Percentiles rank a stretch among this genome's conserved stretches.
Evolutionary conservation across 1,284 basidiomycete genomes (phyloP).

Genomic region (Fomitiporia mediterranea): DNA sequence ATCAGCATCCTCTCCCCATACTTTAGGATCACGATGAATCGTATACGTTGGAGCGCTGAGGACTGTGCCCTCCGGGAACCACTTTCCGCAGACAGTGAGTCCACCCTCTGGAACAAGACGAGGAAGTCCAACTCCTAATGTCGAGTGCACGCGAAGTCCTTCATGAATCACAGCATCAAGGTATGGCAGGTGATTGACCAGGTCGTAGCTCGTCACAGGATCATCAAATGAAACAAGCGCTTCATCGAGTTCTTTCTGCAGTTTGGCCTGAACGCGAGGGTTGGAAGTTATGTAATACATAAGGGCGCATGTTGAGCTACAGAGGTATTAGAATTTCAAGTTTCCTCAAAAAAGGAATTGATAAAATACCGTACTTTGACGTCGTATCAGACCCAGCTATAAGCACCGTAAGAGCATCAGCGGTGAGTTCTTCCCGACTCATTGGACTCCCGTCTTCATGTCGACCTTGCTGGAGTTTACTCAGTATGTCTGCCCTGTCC

Average conservation of each 20-base stretch:
- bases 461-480: conserved; percentile 31
- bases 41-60: conserved; percentile 75
- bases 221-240: conserved; percentile 55
- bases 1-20: conserved; percentile 80
- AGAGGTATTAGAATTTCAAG: no score
- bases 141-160: conserved; percentile 77
- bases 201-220: conserved; percentile 47
- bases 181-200: conserved; percentile 68
- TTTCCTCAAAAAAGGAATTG: neutral
- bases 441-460: conserved; percentile 44
- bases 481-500: conserved; percentile 12
- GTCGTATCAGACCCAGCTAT: conserved; percentile 58
- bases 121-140: conserved; percentile 78
- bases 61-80: conserved; percentile 69
- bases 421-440: conserved; percentile 44
- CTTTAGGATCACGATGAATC: conserved; percentile 63
- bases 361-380: conserved; percentile 67
- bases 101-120: conserved; percentile 69
- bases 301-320: conserved; percentile 81
- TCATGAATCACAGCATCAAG: conserved; percentile 83
- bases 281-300: conserved; percentile 75
- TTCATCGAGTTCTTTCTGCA: conserved; percentile 79
- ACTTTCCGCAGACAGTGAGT: conserved; percentile 49
- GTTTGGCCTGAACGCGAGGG: conserved; percentile 60
- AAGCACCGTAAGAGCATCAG: conserved; percentile 45